These are phyloP conservation scores for Pseudognaphalium luteoalbum DNA, from an alignment of 129 eudicot genomes.

Conservation along the genomic window DNA sequence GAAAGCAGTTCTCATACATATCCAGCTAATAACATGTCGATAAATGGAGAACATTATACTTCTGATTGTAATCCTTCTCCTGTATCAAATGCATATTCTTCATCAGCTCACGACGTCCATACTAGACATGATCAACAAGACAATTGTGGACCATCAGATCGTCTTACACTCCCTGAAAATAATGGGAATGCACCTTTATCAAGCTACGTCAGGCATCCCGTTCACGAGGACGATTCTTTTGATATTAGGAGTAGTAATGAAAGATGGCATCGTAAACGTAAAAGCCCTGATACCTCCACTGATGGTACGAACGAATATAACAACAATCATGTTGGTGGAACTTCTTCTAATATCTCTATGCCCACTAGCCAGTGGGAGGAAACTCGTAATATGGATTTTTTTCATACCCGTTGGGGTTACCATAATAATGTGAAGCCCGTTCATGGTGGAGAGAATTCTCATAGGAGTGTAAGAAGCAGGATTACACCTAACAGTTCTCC, in stretches of 20 bases:
- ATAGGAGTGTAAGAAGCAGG: constrained; percentile 63
- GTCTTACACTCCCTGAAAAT: constrained; percentile 41
- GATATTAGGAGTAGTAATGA: constrained; percentile 37
- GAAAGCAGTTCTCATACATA: constrained; percentile 43
- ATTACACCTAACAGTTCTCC: constrained; percentile 33
- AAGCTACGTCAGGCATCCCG: constrained; percentile 33
- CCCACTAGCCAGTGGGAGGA: constrained; percentile 47
- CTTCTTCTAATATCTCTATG: constrained; percentile 41
- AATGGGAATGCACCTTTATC: constrained; percentile 53
- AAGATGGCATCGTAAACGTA: constrained; percentile 52
- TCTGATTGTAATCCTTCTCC: constrained; percentile 43
- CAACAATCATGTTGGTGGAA: constrained; percentile 24
- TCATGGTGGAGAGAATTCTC: constrained; percentile 47
- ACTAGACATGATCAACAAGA: constrained; percentile 44
- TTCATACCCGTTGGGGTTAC: constrained; percentile 46
- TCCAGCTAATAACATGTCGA: constrained; percentile 43
- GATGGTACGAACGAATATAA: constrained; percentile 38
- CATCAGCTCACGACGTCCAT: constrained; percentile 35
- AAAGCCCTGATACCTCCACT: constrained; percentile 39
- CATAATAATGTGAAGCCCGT: constrained; percentile 22
- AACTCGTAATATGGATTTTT: constrained; percentile 35
- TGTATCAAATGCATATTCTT: constrained; percentile 37
- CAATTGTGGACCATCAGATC: constrained; percentile 39
- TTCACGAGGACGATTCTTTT: constrained; percentile 38
- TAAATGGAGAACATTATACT: constrained; percentile 38